Percentiles rank a stretch among this genome's conserved stretches.
These are phyloP conservation scores for Teratosphaeria nubilosa DNA, from an alignment of 2,329 filamentous ascomycete species.

Conservation along the genomic window DNA sequence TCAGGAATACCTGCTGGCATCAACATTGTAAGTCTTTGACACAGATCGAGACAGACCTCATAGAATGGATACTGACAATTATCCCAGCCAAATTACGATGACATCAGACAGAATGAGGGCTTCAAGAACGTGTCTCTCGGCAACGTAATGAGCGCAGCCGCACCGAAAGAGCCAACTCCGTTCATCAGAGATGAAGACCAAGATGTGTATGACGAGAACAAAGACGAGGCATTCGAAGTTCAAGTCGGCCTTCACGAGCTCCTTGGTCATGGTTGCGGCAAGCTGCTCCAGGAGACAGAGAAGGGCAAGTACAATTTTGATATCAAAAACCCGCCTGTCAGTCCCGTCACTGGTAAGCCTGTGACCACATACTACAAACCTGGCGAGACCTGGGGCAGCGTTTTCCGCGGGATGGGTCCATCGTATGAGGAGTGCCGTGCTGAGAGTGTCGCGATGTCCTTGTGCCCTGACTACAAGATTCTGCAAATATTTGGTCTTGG, in stretches of 20 bases:
- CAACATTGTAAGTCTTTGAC: constrained; percentile 3
- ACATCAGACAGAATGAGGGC: constrained; percentile 69
- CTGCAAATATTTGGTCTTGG: constrained; percentile 88
- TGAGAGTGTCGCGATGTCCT: constrained; percentile 84
- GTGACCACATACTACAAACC: constrained; percentile 86
- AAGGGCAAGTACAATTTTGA: constrained; percentile 85
- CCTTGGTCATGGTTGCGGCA: constrained; percentile 81
- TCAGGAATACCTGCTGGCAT: constrained; percentile 51
- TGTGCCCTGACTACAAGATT: constrained; percentile 80
- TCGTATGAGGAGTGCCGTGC: constrained; percentile 93
- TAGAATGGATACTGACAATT: constrained; percentile 9
- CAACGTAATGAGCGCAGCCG: constrained; percentile 84
- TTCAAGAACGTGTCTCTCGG: constrained; percentile 93
- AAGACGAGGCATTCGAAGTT: constrained; percentile 83
- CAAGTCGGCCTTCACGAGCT: constrained; percentile 93
- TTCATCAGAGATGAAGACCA: constrained; percentile 77
- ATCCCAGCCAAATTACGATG: constrained; percentile 51
- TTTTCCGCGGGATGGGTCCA: constrained; percentile 78
- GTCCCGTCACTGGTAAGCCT: constrained; percentile 66
- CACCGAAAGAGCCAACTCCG: constrained; percentile 82
- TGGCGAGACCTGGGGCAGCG: constrained; percentile 86
- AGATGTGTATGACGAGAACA: constrained; percentile 67
- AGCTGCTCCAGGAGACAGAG: constrained; percentile 80
- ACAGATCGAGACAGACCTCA: neutral
- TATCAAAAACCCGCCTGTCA: constrained; percentile 66